Base-by-base conservation (phyloP, 768 basidiomycete species). In the Sarcomyxa edulis region DNA sequence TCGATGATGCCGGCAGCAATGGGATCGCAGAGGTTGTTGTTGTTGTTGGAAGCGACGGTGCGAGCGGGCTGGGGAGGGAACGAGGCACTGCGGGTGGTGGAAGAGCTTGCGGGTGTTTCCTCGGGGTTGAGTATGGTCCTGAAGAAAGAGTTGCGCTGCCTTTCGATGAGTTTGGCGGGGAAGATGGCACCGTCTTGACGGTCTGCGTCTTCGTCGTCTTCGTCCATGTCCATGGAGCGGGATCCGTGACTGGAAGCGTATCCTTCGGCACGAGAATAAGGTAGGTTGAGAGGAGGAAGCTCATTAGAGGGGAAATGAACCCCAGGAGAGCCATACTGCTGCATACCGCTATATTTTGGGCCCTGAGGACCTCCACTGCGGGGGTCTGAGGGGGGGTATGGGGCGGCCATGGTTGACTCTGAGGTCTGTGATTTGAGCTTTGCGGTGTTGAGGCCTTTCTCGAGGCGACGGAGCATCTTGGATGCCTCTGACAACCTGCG, bases 391-490 rank as follows among this genome's bases (percentile, higher is more conserved):
- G 59, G 49, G 37, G 55, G 50, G 52, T 66, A 63, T 40, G 62
- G 53, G 43, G 58, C 49, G 37, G 61, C 55, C 21, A 51, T 46
- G 19, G 49, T 47, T 44, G 64, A 52, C 45, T 66, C 61, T 21
- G 61, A 46, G 10, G 66, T 57, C 31, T 75, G 68, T 14, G 81
- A 79, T 60, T 87, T 88, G 58, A 79, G 69, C 56, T 87, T 88
- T 24, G 84, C 82, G 25, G 65, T 76, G 57, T 80, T 84, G 46
- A 87, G 72, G 38, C 83, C 84, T 55, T 89, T 91, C 65, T 91
- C 89, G 29, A 92, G 69, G 33, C 86, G 78, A 37, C 88, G 78
- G 37, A 90, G 78, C 84, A 89, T 86, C 58, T 90, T 90, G 26
- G 89, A 90, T 32, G 86, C 86, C 56, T 91, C 89, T 25, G 88